Evolutionary conservation across 23 red algal species (phyloP).

Genomic region (Cyanidiococcus yangmingshanensis): DNA sequence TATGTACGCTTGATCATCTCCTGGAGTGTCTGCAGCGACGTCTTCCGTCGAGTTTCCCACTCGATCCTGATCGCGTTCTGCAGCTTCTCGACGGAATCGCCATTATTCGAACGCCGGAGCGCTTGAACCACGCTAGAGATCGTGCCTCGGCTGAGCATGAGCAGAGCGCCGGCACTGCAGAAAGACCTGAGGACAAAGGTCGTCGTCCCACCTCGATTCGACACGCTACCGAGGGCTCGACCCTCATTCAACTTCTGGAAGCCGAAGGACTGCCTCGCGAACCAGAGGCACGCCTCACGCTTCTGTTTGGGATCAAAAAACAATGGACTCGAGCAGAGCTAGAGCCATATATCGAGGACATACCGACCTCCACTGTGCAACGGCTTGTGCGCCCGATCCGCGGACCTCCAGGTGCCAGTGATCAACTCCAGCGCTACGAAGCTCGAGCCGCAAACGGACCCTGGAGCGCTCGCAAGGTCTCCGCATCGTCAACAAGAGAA

Average conservation of each 20-base stretch:
- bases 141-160: neutral
- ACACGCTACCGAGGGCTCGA: neutral
- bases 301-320: neutral
- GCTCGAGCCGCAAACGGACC: too few relatives aligned
- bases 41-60: neutral
- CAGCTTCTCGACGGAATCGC: neutral
- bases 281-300: neutral
- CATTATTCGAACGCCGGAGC: neutral
- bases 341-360: neutral
- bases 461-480: too few relatives aligned
- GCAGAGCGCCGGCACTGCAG: neutral
- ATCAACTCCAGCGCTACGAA: neutral
- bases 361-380: neutral
- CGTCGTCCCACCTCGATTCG: too few relatives aligned
- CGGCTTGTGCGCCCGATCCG: neutral
- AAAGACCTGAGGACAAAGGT: too few relatives aligned
- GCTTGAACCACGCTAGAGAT: neutral
- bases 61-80: neutral
- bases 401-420: neutral
- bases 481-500: too few relatives aligned
- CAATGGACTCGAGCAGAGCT: slow-evolving; percentile 11
- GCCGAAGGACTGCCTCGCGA: neutral
- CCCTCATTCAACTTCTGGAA: neutral
- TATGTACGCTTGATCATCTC: neutral
- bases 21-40: neutral